Evolutionary conservation across 176 grass and related monocot species (phyloP).

Genomic region (Neostapfia colusana): DNA sequence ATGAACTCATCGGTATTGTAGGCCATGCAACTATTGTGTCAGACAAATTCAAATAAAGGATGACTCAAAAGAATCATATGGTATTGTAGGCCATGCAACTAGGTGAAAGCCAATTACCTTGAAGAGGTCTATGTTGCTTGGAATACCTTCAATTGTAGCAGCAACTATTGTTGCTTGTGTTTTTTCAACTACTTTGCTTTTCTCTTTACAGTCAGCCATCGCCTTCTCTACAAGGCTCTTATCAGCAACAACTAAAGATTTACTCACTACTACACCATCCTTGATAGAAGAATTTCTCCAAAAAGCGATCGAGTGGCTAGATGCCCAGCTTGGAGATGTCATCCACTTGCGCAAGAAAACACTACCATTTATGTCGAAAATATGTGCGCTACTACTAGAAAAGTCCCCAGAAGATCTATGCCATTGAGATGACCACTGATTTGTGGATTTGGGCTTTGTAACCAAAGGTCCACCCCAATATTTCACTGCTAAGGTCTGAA

Average conservation of each 20-base stretch:
- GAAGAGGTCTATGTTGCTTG: conserved; percentile 99
- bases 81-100: conserved; percentile 19
- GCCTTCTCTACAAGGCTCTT: conserved; percentile 82
- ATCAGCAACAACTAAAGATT: conserved; percentile 87
- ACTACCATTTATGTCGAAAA: conserved; percentile 81
- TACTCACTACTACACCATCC: conserved; percentile 75
- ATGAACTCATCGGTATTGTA: conserved; percentile 5
- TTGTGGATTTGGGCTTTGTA: conserved; percentile 54
- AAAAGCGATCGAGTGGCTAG: conserved; percentile 63
- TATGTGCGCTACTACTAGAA: conserved; percentile 54
- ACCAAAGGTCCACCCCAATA: conserved; percentile 83
- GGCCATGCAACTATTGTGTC: conserved; percentile 3
- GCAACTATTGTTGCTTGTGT: conserved; percentile 90
- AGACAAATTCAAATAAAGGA: neutral
- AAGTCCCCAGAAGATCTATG: conserved; percentile 58
- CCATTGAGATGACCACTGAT: conserved; percentile 44
- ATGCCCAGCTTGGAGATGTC: conserved; percentile 78
- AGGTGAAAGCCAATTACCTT: conserved; percentile 59
- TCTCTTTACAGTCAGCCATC: conserved; percentile 75
- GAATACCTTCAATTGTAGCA: conserved; percentile 96
- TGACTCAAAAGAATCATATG: neutral
- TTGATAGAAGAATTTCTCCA: conserved; percentile 79
- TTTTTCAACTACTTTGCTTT: conserved; percentile 70
- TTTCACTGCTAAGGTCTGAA: conserved; percentile 81
- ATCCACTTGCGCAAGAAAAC: conserved; percentile 92